phyloP scores from a whole-genome alignment of 176 grass and related monocot genomes.

The Aegilops tauschii region DNA sequence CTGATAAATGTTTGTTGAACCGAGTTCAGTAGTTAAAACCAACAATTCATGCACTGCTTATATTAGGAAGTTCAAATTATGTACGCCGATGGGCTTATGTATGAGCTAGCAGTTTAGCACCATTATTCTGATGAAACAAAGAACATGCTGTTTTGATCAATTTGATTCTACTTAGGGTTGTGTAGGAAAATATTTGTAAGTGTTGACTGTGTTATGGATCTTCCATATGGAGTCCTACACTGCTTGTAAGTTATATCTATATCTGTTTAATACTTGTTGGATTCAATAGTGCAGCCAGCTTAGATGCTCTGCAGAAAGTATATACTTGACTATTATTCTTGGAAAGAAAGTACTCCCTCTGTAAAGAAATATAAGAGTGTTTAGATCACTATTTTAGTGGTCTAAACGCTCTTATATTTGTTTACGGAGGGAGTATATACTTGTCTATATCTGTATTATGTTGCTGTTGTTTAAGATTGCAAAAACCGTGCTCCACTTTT shows the following conservation, averaged over 20 bases:
- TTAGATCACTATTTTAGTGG: no score
- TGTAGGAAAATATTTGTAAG: not conserved
- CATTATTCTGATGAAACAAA: not conserved
- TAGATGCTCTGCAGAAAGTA: not conserved
- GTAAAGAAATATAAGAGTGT: no score
- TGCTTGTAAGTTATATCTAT: not conserved
- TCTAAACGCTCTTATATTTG: no score
- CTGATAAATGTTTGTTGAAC: not conserved
- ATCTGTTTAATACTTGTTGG: not conserved
- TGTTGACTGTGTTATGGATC: not conserved
- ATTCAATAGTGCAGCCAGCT: not conserved
- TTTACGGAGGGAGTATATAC: not conserved
- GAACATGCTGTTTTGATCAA: not conserved
- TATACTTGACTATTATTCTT: no score
- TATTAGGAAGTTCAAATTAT: not conserved
- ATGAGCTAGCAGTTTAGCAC: not conserved
- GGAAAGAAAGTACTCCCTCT: no score
- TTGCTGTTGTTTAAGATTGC: not conserved
- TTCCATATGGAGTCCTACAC: not conserved
- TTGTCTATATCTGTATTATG: not conserved
- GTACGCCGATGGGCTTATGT: not conserved
- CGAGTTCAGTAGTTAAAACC: not conserved
- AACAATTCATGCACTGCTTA: not conserved
- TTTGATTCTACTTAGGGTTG: not conserved
- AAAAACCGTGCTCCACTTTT: not conserved